A percentile compares a stretch with the other conserved stretches of the same genome.
These are phyloP conservation scores for Rhynchosporium secalis DNA, from an alignment of 2,329 filamentous ascomycete genomes.

Conservation along the genomic window DNA sequence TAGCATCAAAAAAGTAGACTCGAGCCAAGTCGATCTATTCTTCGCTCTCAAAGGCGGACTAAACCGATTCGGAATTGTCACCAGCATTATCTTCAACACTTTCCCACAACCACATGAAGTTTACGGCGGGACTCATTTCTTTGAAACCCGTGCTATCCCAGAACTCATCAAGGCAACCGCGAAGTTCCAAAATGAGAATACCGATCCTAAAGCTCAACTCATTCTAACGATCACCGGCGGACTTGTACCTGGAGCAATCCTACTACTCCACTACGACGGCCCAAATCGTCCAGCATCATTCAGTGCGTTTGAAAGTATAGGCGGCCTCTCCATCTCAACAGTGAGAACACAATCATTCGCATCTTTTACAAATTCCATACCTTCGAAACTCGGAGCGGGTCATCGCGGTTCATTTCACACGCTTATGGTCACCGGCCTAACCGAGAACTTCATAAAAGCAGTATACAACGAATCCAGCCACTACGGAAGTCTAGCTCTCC, in stretches of 20 bases:
- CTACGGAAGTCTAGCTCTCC: conserved; percentile 26
- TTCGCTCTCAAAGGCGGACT: conserved; percentile 38
- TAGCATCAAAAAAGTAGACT: conserved; percentile 37
- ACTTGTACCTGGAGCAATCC: conserved; percentile 15
- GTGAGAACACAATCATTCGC: not conserved
- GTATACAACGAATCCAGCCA: conserved; percentile 20
- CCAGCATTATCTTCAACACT: conserved; percentile 40
- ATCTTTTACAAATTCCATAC: conserved; percentile 28
- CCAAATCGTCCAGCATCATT: not conserved
- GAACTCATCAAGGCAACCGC: conserved; percentile 36
- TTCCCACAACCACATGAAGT: conserved; percentile 34
- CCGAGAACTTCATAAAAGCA: conserved; percentile 33
- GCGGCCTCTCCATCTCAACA: not conserved
- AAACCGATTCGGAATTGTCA: conserved; percentile 37
- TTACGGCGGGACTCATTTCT: conserved; percentile 36
- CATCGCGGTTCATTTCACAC: conserved; percentile 36
- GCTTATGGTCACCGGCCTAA: conserved; percentile 35
- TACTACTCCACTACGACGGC: conserved; percentile 1
- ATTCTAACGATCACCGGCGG: conserved; percentile 36
- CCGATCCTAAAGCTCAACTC: conserved; percentile 36
- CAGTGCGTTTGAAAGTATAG: not conserved
- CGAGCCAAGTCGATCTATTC: conserved; percentile 38
- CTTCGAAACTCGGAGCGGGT: conserved; percentile 26
- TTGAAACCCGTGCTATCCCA: conserved; percentile 28
- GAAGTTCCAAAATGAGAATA: conserved; percentile 32